Evolutionary conservation across 148 eudicot genomes (phyloP).

Genomic region (Spergularia marina): DNA sequence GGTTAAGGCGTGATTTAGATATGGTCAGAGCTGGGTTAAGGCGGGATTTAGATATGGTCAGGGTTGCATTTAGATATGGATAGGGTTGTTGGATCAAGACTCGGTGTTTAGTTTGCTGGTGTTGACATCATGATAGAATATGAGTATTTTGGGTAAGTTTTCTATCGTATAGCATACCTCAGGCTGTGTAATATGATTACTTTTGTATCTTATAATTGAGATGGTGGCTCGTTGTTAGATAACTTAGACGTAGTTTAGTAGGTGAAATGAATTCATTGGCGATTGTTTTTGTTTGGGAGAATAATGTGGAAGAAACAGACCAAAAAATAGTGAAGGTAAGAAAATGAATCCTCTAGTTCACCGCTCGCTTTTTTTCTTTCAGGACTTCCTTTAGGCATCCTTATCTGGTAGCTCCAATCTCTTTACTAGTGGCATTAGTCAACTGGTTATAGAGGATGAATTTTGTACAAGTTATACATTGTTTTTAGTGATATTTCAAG

Average conservation of each 20-base stretch:
- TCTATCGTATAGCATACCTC: not conserved
- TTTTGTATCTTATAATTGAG: not conserved
- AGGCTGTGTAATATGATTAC: not conserved
- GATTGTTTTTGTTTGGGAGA: not conserved
- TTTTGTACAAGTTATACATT: not conserved
- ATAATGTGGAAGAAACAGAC: not conserved
- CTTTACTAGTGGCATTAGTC: constrained; percentile 3
- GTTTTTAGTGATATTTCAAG: too few relatives aligned
- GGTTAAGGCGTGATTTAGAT: too few relatives aligned
- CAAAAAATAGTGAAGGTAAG: not conserved
- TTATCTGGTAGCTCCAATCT: not conserved
- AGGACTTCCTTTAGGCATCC: not conserved
- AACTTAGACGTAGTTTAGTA: not conserved
- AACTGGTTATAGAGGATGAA: not conserved
- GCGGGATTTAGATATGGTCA: too few relatives aligned
- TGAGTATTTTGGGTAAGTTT: constrained; percentile 43
- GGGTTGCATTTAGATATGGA: too few relatives aligned
- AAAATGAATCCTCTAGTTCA: not conserved
- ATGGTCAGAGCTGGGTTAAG: too few relatives aligned
- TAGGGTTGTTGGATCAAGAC: too few relatives aligned
- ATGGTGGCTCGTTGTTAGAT: not conserved
- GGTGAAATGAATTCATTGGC: not conserved
- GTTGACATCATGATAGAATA: too few relatives aligned
- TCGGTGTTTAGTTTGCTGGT: too few relatives aligned
- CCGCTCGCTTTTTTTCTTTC: too few relatives aligned